Evolutionary conservation across 1,284 basidiomycete genomes (phyloP), one percentile per base, ranked within the genome.

Genomic region (Dichomitus squalens): DNA sequence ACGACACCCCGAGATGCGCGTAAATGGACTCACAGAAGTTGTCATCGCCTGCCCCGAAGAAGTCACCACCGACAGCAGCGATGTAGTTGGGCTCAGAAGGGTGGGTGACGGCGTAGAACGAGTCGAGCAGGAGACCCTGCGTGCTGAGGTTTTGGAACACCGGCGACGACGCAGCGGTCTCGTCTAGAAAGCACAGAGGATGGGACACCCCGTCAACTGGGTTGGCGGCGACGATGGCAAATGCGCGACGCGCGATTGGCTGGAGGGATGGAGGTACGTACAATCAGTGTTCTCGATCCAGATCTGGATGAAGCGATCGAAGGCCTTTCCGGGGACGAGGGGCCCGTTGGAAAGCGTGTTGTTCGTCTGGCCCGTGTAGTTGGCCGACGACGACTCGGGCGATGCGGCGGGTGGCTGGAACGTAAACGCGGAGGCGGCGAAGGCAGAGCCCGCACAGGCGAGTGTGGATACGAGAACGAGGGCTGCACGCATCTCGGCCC

Each of bases 31-130:
- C 47, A 75, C 75, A 73, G 53, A 78, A 68, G 47, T 71, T 65
- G 63, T 89, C 86, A 55, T 78, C 76, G 9, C 64, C 68, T 64
- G 83, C 71, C 25, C 86, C 87, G 44, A 74, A 88, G 68, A 84
- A 87, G 64, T 84, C 81, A 48, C 87, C 87, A 20, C 77, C 78
- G 5, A 76, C 76, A 0, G 73, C 64, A 2, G 77, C 75, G 34
- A 83, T 62, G 60, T 85, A 87, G 64, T 88, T 86, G 18, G 87
- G 86, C 68, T 88, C 80, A 0, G 83, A 85, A 14, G 85, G 76
- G 64, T 88, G 86, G 1, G 87, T 87, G 31, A 88, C 61, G 0
- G 73, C 82, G 63, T 83, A 83, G 70, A 79, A 87, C 39, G 77
- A 72, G 29, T 74, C 74, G 34, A 89, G 73, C 4, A 78, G 66